These are phyloP conservation scores for Strigomonas culicis DNA, from an alignment of 208 protist species.

Conservation along the genomic window DNA sequence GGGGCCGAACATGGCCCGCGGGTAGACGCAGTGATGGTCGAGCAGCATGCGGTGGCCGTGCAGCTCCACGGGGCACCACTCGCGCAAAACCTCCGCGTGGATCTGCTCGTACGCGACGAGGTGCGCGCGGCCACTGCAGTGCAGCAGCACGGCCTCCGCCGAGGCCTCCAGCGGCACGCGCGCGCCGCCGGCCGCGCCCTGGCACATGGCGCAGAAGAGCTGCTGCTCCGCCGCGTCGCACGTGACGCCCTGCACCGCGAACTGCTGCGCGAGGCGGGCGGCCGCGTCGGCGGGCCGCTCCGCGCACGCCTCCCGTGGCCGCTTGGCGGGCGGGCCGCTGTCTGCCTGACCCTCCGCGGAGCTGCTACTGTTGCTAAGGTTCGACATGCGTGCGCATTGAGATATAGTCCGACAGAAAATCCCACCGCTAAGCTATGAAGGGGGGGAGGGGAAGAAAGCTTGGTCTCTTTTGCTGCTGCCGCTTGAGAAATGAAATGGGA, in stretches of 20 bases:
- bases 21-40: constrained; percentile 81
- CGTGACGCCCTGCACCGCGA: not conserved
- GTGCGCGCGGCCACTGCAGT: constrained; percentile 57
- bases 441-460: no score
- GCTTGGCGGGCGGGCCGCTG: not conserved
- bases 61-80: constrained; percentile 68
- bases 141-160: constrained; percentile 29
- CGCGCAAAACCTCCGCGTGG: not conserved
- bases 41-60: constrained; percentile 65
- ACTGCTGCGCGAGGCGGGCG: not conserved
- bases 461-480: no score
- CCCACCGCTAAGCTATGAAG: no score
- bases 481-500: not conserved
- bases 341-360: no score
- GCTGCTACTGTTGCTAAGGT: no score
- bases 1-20: constrained; percentile 52
- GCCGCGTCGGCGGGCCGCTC: not conserved
- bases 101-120: constrained; percentile 43
- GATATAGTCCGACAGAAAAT: no score
- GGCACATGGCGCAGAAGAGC: constrained; percentile 1
- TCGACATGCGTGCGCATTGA: no score
- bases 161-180: not conserved
- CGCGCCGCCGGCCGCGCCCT: not conserved
- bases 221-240: not conserved
- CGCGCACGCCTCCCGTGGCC: not conserved